phyloP scores from a whole-genome alignment of 179 eudicot genomes.

The Pouteria campechiana region DNA sequence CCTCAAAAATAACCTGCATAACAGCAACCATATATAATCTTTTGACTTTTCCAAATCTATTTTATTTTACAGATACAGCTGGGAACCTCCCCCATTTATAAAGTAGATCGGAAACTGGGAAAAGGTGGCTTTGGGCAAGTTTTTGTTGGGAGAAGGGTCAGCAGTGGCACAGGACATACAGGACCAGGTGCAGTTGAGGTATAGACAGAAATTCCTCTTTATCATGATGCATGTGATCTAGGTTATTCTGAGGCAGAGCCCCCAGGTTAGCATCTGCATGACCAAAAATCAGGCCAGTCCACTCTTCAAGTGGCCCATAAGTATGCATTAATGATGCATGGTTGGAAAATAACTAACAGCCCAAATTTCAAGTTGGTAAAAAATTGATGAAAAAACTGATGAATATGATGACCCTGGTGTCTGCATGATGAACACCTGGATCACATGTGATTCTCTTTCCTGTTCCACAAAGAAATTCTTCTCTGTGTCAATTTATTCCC shows the following conservation, averaged over 20 bases:
- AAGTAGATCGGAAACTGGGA: slow-evolving; percentile 52
- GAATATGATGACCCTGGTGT: no score
- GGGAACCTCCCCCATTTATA: slow-evolving; percentile 61
- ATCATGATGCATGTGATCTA: slow-evolving; percentile 12
- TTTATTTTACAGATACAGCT: slow-evolving; percentile 45
- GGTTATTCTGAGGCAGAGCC: slow-evolving; percentile 15
- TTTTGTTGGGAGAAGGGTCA: slow-evolving; percentile 46
- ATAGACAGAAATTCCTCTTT: slow-evolving; percentile 5
- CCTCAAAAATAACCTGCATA: no score
- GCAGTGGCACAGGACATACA: slow-evolving; percentile 16
- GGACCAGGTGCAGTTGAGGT: slow-evolving; percentile 36
- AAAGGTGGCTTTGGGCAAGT: slow-evolving; percentile 93
- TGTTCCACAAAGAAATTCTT: background rate
- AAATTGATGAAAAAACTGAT: no score
- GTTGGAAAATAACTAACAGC: slow-evolving; percentile 29
- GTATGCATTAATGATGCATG: slow-evolving; percentile 3
- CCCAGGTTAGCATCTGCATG: slow-evolving; percentile 4
- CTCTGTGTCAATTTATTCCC: no score
- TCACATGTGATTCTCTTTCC: background rate
- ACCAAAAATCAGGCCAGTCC: no score
- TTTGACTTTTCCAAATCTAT: background rate
- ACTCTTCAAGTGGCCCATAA: slow-evolving; percentile 12
- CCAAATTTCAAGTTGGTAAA: background rate
- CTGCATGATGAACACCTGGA: no score
- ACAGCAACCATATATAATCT: background rate